phyloP scores from a whole-genome alignment of 1,284 basidiomycete genomes.

The Microbotryum saponariae region DNA sequence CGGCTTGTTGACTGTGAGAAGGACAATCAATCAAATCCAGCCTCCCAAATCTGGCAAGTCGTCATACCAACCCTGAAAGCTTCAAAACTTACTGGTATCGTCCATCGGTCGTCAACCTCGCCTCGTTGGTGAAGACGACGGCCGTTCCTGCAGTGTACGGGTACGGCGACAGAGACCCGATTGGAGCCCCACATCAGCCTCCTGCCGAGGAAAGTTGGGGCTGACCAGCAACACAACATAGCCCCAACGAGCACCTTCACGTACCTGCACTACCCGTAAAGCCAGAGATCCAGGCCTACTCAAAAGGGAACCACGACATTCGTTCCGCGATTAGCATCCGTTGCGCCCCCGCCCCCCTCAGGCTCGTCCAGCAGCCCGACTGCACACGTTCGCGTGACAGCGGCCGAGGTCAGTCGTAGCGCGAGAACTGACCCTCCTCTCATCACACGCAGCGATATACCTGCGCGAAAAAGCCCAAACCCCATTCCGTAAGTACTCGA shows the following conservation, averaged over 20 bases:
- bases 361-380: not conserved
- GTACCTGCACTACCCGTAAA: slow-evolving; percentile 25
- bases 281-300: slow-evolving; percentile 24
- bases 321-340: no score
- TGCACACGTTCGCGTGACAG: not conserved
- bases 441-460: slow-evolving; percentile 17
- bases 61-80: no score
- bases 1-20: slow-evolving; percentile 15
- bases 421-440: slow-evolving; percentile 13
- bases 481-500: no score
- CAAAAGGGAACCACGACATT: no score
- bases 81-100: slow-evolving; percentile 19
- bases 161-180: no score
- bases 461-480: no score
- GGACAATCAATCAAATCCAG: not conserved
- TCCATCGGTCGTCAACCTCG: slow-evolving; percentile 24
- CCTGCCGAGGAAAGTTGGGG: no score
- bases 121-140: slow-evolving; percentile 10
- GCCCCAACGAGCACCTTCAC: not conserved
- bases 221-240: not conserved
- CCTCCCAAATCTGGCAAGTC: not conserved
- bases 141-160: slow-evolving; percentile 20
- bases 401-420: no score
- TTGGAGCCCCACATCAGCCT: not conserved
- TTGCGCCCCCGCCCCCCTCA: no score